Percentiles rank a stretch among this genome's conserved stretches.
Evolutionary conservation across 2,329 filamentous ascomycete species (phyloP).

Genomic region (Esteya vermicola): DNA sequence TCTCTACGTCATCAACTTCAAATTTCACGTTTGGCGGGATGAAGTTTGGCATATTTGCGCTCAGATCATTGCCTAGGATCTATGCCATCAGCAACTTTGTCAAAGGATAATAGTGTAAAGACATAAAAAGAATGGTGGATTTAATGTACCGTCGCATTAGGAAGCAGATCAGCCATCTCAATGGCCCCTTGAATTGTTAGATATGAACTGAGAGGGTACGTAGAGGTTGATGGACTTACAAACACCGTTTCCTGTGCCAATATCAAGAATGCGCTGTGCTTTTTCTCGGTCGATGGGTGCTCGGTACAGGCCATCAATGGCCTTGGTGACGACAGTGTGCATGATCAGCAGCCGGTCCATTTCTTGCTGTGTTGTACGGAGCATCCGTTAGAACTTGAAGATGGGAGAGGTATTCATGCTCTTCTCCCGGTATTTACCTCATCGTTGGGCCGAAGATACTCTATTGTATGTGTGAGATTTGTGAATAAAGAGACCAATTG

Average conservation of each 20-base stretch:
- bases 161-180: conserved; percentile 5
- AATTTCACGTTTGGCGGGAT: conserved; percentile 49
- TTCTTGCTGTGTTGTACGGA: conserved; percentile 10
- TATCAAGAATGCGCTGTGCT: conserved; percentile 6
- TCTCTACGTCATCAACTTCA: conserved; percentile 46
- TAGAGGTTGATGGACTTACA: conserved; percentile 3
- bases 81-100: too few species aligned
- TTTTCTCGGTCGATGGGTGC: conserved; percentile 5
- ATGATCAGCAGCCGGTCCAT: conserved; percentile 9
- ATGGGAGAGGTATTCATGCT: too few species aligned
- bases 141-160: conserved; percentile 4
- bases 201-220: conserved; percentile 6
- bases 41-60: conserved; percentile 31
- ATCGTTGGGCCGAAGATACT: conserved; percentile 23
- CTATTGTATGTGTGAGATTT: too few species aligned
- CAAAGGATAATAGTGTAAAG: too few species aligned
- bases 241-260: conserved; percentile 9
- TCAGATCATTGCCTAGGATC: conserved; percentile 32
- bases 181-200: conserved; percentile 4
- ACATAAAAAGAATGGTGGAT: too few species aligned
- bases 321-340: conserved; percentile 5
- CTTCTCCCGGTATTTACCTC: too few species aligned
- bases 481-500: too few species aligned
- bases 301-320: conserved; percentile 3
- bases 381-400: too few species aligned